Percentiles rank a stretch among this genome's conserved stretches.
phyloP scores from a whole-genome alignment of 208 protist genomes.

The Wallacemonas rigidus region DNA sequence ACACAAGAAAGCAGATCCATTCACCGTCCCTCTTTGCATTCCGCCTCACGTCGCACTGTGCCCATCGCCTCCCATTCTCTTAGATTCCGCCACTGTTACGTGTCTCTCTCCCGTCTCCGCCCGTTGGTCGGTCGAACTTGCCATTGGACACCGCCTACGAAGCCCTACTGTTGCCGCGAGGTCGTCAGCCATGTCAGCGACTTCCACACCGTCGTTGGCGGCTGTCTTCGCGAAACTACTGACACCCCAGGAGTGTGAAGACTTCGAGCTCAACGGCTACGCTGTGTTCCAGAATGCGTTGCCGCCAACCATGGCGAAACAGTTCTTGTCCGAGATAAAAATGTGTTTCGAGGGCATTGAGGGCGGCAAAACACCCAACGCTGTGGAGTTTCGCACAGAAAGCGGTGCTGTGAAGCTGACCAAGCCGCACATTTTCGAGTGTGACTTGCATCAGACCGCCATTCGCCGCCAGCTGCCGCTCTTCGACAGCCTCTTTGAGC shows the following conservation, averaged over 20 bases:
- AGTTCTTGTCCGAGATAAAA: slow-evolving; percentile 34
- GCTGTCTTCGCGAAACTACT: slow-evolving; percentile 23
- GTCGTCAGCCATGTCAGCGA: background rate
- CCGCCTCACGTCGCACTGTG: too few species aligned
- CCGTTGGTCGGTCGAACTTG: too few species aligned
- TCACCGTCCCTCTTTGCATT: too few species aligned
- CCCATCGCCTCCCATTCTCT: too few species aligned
- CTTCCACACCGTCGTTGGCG: slow-evolving; percentile 15
- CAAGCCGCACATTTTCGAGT: slow-evolving; percentile 61
- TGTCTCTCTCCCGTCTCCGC: too few species aligned
- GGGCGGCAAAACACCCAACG: slow-evolving; percentile 35
- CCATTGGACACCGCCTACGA: background rate
- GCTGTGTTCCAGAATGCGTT: slow-evolving; percentile 33
- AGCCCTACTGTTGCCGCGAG: background rate
- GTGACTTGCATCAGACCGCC: slow-evolving; percentile 39
- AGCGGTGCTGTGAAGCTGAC: slow-evolving; percentile 44
- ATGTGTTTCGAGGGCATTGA: slow-evolving; percentile 39
- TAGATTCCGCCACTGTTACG: too few species aligned
- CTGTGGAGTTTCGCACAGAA: slow-evolving; percentile 45
- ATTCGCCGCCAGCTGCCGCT: slow-evolving; percentile 36
- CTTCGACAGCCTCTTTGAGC: slow-evolving; percentile 38
- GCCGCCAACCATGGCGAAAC: slow-evolving; percentile 17
- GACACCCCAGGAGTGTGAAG: slow-evolving; percentile 33
- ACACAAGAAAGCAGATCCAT: too few species aligned
- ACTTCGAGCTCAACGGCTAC: slow-evolving; percentile 47